A percentile compares a stretch with the other conserved stretches of the same genome.
phyloP scores from a whole-genome alignment of 2,329 filamentous ascomycete species.

The Calonectria pauciramosa region DNA sequence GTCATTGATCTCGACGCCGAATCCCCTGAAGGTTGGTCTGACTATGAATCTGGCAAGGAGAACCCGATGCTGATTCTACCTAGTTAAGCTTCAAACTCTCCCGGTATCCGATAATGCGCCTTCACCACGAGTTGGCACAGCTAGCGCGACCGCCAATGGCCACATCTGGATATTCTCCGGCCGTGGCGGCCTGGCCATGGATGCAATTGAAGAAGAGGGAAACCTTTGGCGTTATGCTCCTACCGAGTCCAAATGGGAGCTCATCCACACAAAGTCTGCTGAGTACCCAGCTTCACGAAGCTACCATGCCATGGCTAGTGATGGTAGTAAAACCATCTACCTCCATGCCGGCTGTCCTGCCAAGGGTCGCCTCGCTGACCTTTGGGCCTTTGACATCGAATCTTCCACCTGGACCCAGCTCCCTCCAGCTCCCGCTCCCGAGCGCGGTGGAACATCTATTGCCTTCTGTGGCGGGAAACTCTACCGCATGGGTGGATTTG shows the following conservation, averaged over 20 bases:
- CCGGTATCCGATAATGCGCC: constrained; percentile 51
- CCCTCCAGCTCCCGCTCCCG: constrained; percentile 65
- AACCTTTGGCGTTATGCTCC: constrained; percentile 68
- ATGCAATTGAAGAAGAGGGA: constrained; percentile 70
- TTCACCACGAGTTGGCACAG: constrained; percentile 68
- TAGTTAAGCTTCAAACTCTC: constrained; percentile 34
- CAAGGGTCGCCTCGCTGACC: constrained; percentile 67
- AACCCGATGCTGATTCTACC: neutral
- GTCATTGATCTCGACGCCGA: constrained; percentile 48
- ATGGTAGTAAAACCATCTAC: constrained; percentile 60
- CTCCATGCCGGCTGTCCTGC: constrained; percentile 74
- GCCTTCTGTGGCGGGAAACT: constrained; percentile 52
- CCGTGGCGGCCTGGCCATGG: constrained; percentile 71
- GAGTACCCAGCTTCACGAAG: constrained; percentile 63
- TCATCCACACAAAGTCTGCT: constrained; percentile 55
- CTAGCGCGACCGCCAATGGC: constrained; percentile 59
- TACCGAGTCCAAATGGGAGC: constrained; percentile 57
- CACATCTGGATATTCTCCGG: constrained; percentile 74
- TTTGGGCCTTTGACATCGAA: constrained; percentile 69
- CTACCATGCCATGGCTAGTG: constrained; percentile 67
- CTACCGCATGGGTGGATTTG: constrained; percentile 75
- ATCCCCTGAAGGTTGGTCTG: constrained; percentile 3
- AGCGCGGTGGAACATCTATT: constrained; percentile 59
- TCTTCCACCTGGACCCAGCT: constrained; percentile 65
- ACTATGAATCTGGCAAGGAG: neutral